phyloP scores from a whole-genome alignment of 169 alveolate species.

The Sarcocystis neurona region DNA sequence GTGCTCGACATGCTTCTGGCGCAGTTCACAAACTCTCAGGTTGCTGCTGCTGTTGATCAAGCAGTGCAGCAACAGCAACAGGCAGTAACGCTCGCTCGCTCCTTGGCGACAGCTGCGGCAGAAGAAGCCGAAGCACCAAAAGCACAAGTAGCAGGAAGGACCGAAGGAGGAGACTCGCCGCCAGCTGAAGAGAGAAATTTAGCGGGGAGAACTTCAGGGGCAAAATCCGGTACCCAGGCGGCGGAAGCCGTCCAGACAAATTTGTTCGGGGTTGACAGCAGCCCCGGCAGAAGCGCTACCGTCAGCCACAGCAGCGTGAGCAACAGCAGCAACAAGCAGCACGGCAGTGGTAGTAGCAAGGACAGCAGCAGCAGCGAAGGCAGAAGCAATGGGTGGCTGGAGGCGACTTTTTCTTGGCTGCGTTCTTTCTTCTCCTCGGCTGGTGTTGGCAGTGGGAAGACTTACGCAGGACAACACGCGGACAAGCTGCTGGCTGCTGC shows the following conservation, averaged over 20 bases:
- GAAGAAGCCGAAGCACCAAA: no score
- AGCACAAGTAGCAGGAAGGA: no score
- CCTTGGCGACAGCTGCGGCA: no score
- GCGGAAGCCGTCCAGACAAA: not conserved
- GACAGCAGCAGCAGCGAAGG: not conserved
- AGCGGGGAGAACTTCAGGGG: not conserved
- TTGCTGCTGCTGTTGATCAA: not conserved
- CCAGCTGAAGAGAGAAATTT: constrained; percentile 3
- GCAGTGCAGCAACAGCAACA: no score
- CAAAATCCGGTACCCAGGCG: not conserved
- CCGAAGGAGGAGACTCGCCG: no score
- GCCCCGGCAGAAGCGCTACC: not conserved
- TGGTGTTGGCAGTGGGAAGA: no score
- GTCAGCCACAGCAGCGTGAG: not conserved
- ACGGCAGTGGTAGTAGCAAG: not conserved
- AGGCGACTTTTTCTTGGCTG: no score
- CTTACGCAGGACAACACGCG: no score
- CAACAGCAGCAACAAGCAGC: not conserved
- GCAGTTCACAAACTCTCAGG: not conserved
- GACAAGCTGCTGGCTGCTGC: no score
- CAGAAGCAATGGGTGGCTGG: not conserved
- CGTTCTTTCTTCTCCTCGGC: no score
- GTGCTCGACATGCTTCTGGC: not conserved
- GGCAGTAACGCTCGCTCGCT: no score
- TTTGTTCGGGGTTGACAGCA: not conserved